A percentile compares a stretch with the other conserved stretches of the same genome.
Evolutionary conservation across 2,329 filamentous ascomycete species (phyloP).

Genomic region (Thielaviopsis cerberus): DNA sequence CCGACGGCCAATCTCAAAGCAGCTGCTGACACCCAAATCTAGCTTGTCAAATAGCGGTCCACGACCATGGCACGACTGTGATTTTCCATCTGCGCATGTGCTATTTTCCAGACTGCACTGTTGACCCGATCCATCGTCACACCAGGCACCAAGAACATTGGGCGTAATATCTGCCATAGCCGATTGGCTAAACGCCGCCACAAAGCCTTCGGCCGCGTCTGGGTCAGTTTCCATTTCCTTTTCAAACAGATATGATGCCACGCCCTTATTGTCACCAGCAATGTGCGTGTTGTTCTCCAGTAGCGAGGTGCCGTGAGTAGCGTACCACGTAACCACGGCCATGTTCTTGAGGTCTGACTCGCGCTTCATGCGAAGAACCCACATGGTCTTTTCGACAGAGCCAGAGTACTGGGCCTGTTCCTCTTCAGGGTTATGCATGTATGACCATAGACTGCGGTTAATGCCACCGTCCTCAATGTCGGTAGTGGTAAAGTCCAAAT

Average conservation of each 20-base stretch:
- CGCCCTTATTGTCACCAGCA: constrained; percentile 91
- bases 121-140: constrained; percentile 59
- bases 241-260: constrained; percentile 73
- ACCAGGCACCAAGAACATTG: constrained; percentile 68
- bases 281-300: constrained; percentile 81
- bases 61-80: constrained; percentile 49
- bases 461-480: constrained; percentile 62
- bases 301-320: constrained; percentile 80
- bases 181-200: constrained; percentile 79
- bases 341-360: constrained; percentile 57
- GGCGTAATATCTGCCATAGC: constrained; percentile 82
- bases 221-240: constrained; percentile 37
- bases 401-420: constrained; percentile 52
- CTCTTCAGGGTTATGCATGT: constrained; percentile 62
- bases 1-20: constrained; percentile 51
- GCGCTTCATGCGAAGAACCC: constrained; percentile 59
- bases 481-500: constrained; percentile 49
- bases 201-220: constrained; percentile 45
- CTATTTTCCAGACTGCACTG: constrained; percentile 58
- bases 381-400: constrained; percentile 42
- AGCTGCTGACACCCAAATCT: constrained; percentile 56
- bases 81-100: constrained; percentile 52
- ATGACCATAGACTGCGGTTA: constrained; percentile 76
- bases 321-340: constrained; percentile 76
- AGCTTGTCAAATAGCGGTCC: constrained; percentile 47